Evolutionary conservation across 805 yeast genomes (phyloP), one percentile per base, ranked within the genome.

Genomic region (Yamadazyma takamatsuzukensis): DNA sequence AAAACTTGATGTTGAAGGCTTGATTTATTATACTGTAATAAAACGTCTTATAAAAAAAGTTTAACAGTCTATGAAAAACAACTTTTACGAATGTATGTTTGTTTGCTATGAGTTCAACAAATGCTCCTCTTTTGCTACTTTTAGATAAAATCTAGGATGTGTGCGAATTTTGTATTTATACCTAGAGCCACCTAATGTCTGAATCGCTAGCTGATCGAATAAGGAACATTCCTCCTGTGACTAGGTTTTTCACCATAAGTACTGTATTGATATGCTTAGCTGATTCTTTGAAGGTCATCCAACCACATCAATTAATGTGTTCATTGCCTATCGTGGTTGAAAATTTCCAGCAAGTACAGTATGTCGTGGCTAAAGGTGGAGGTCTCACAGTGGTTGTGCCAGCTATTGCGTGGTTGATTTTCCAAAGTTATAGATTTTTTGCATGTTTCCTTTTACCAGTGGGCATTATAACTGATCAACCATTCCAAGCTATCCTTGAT

Each of bases 211-310:
- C 47, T 3, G 38, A 37, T 21, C 34, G 32, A 27, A 27, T 43
- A 17, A 27, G 41, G 19, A 30, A 40, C 18, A 74, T 80, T 5
- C 85, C 85, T 1, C 80, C 83, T 3, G 76, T 78, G 16, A 78
- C 85, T 3, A 59, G 84, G 39, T 66, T 71, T 27, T 57, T 79
- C 33, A 73, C 78, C 2, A 56, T 76, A 23, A 48, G 71, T 3
- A 59, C 80, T 1, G 58, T 74, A 15, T 54, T 66, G 9, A 62
- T 68, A 32, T 67, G 72, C 2, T 64, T 75, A 22, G 51, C 51
- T 2, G 37, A 43, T 14, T 45, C 60, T 1, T 37, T 56, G 19
- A 44, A 45, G 12, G 27, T 56, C 19, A 24, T 53, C 16, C 17
- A 39, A 6, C 39, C 45, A 6, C 26, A 15, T 4, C 36, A 41